Conservation (phyloP, 768 basidiomycete species). For the Mycena epipterygia region DNA sequence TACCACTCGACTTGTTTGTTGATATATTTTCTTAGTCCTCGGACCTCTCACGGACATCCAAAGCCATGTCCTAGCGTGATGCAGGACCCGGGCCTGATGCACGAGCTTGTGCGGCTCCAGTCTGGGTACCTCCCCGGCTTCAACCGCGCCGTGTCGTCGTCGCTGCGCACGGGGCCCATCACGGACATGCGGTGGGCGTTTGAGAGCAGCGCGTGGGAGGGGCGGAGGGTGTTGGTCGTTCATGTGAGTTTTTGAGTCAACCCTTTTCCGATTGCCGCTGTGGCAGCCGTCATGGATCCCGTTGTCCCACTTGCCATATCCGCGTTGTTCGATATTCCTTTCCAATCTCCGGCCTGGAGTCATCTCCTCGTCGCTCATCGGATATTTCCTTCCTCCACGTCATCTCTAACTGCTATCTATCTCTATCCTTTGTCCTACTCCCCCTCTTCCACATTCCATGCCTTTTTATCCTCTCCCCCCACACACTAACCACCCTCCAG, state of each 20-base stretch:
- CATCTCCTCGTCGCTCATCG: too few relatives aligned
- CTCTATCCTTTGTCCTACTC: neutral
- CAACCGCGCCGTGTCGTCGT: constrained; percentile 82
- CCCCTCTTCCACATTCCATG: neutral
- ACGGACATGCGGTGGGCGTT: too few relatives aligned
- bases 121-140: constrained; percentile 82
- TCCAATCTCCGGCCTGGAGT: too few relatives aligned
- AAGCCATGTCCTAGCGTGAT: constrained; percentile 86
- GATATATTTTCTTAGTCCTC: constrained; percentile 56
- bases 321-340: too few relatives aligned
- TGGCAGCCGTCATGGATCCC: too few relatives aligned
- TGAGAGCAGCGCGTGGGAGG: too few relatives aligned
- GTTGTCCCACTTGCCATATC: neutral
- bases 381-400: too few relatives aligned
- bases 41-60: constrained; percentile 74
- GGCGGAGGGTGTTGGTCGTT: constrained; percentile 69
- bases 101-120: constrained; percentile 80
- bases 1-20: neutral
- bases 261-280: neutral
- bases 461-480: neutral
- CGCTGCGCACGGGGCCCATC: constrained; percentile 73
- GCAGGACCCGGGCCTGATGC: constrained; percentile 39
- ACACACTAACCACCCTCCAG: constrained; percentile 41
- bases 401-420: neutral
- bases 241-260: constrained; percentile 60